Percentiles rank a stretch among this genome's conserved stretches.
Conservation (phyloP, 73 alveolate genomes). For the Paramecium tetraurelia region DNA sequence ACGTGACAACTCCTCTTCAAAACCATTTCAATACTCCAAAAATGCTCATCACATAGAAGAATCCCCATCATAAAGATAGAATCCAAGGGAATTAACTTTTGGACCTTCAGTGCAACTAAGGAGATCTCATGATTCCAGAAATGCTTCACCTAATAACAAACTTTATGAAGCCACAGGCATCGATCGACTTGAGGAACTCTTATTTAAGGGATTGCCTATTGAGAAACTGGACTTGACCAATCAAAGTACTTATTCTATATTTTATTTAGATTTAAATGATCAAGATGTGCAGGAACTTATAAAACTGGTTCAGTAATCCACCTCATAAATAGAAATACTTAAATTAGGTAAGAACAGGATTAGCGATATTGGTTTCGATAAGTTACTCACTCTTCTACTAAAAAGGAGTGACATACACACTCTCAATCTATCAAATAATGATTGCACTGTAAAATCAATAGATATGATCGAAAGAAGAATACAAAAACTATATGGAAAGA, state of each 20-base stretch:
- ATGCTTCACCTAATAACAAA: not conserved
- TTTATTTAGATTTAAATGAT: not conserved
- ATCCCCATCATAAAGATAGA: not conserved
- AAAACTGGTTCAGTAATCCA: not conserved
- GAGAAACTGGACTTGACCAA: slow-evolving; percentile 4
- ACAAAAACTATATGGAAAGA: not conserved
- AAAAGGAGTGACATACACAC: not conserved
- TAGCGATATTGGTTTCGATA: not conserved
- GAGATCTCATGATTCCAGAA: not conserved
- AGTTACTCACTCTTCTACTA: not conserved
- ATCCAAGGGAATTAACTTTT: not conserved
- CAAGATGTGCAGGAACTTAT: not conserved
- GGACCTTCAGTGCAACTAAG: not conserved
- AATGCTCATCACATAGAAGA: not conserved
- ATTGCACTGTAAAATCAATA: not conserved
- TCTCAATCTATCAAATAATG: not conserved
- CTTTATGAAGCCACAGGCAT: not conserved
- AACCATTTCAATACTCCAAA: not conserved
- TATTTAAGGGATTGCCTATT: not conserved
- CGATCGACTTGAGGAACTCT: not conserved
- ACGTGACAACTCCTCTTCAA: not conserved
- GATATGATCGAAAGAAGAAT: not conserved
- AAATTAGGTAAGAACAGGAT: not conserved
- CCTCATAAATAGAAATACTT: not conserved
- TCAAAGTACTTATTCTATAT: not conserved